Conservation (phyloP, 306 rosid genomes). For the Begonia loranthoides region DNA sequence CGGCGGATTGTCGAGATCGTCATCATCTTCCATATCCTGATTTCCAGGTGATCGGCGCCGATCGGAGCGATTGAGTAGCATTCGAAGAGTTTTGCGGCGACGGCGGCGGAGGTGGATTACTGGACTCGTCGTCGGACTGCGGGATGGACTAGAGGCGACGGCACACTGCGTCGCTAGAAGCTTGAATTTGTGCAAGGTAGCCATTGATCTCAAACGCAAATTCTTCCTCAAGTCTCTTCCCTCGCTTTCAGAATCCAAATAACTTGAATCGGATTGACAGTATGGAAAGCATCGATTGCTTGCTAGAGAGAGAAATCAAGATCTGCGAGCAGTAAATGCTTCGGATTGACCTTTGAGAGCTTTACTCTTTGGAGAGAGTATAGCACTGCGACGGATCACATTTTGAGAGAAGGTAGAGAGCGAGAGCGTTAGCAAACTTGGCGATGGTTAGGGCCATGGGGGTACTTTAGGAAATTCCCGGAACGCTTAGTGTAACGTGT, state of each 20-base stretch:
- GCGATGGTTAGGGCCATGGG: too few relatives aligned
- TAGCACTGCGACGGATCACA: background rate
- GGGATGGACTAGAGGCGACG: slow-evolving; percentile 54
- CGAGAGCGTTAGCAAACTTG: background rate
- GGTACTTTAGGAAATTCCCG: too few relatives aligned
- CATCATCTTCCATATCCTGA: slow-evolving; percentile 12
- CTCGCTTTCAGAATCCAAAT: too few relatives aligned
- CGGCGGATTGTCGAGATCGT: slow-evolving; percentile 5
- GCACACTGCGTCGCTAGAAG: slow-evolving; percentile 71
- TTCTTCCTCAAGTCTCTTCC: too few relatives aligned
- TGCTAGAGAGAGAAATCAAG: slow-evolving; percentile 33
- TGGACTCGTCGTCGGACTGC: slow-evolving; percentile 63
- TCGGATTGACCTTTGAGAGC: background rate
- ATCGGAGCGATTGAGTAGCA: slow-evolving; percentile 52
- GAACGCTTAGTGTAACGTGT: too few relatives aligned
- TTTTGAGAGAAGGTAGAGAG: slow-evolving; percentile 1
- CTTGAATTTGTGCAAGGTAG: slow-evolving; percentile 68
- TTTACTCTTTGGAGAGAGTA: slow-evolving; percentile 13
- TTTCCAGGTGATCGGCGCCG: slow-evolving; percentile 35
- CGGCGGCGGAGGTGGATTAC: slow-evolving; percentile 81
- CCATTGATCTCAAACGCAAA: slow-evolving; percentile 17
- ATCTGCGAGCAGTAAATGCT: slow-evolving; percentile 30
- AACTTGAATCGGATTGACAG: background rate
- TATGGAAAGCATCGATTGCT: background rate
- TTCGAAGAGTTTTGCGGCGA: slow-evolving; percentile 44